Percentiles rank a stretch among this genome's conserved stretches.
Conservation (phyloP, 805 yeast species). For the Middelhovenomyces tepae region DNA sequence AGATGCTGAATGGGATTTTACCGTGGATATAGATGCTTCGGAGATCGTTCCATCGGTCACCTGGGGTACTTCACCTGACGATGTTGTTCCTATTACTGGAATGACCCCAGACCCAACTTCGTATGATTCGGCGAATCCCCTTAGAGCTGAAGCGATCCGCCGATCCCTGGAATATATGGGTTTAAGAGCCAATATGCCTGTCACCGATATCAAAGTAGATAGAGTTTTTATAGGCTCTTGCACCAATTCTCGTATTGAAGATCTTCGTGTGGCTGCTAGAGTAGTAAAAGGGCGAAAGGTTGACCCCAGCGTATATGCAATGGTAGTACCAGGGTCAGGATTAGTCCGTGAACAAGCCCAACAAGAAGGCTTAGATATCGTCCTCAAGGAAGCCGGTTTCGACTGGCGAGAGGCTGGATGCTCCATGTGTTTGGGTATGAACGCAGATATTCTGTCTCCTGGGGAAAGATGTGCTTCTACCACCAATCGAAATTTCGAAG, state of each 20-base stretch:
- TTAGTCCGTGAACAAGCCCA: constrained; percentile 85
- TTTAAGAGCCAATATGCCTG: constrained; percentile 65
- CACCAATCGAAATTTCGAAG: constrained; percentile 93
- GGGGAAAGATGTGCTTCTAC: constrained; percentile 96
- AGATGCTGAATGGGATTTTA: constrained; percentile 78
- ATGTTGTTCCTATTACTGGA: constrained; percentile 86
- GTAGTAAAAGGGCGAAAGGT: constrained; percentile 81
- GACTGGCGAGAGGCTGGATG: constrained; percentile 99
- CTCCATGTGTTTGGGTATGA: constrained; percentile 98
- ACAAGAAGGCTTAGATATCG: constrained; percentile 79
- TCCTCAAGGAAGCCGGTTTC: constrained; percentile 81
- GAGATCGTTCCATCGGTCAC: constrained; percentile 92
- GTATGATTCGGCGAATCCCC: constrained; percentile 48
- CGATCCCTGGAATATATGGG: constrained; percentile 89
- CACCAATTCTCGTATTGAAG: constrained; percentile 93
- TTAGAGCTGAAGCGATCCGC: constrained; percentile 72
- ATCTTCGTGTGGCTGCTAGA: constrained; percentile 84
- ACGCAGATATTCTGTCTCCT: constrained; percentile 88
- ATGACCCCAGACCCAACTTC: constrained; percentile 76
- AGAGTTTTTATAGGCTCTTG: constrained; percentile 94
- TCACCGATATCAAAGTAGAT: constrained; percentile 62
- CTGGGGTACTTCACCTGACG: constrained; percentile 99
- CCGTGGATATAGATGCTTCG: constrained; percentile 62
- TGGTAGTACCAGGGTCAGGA: constrained; percentile 95
- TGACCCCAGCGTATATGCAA: constrained; percentile 69